Percentiles rank a stretch among this genome's conserved stretches.
phyloP scores from a whole-genome alignment of 495 filamentous ascomycete genomes.

The Neurospora hispaniola region DNA sequence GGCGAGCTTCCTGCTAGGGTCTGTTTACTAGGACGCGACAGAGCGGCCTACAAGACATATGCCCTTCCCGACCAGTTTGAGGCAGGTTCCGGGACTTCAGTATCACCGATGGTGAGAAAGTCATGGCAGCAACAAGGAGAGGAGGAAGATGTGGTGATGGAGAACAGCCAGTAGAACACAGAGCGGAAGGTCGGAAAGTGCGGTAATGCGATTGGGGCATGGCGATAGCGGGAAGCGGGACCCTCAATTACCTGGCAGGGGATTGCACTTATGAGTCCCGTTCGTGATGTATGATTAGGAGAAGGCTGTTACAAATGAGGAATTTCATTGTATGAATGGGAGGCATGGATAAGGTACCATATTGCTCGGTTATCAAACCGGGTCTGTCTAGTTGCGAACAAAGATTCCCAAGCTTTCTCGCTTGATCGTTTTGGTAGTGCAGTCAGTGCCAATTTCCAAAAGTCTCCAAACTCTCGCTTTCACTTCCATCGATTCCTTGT shows the following conservation, averaged over 20 bases:
- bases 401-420: neutral
- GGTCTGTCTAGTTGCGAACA: neutral
- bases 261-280: neutral
- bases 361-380: neutral
- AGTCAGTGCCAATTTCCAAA: neutral
- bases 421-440: neutral
- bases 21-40: slow-evolving; percentile 35
- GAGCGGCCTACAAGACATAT: slow-evolving; percentile 31
- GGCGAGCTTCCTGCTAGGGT: slow-evolving; percentile 31
- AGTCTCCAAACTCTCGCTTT: neutral
- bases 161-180: neutral
- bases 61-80: slow-evolving; percentile 23
- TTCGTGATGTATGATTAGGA: neutral
- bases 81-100: neutral
- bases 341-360: neutral
- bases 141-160: neutral
- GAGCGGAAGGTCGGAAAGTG: neutral
- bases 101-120: neutral
- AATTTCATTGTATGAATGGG: neutral
- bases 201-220: neutral
- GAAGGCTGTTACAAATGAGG: neutral
- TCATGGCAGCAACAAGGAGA: neutral
- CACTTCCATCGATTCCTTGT: neutral
- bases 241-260: neutral
- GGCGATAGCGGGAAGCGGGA: neutral